These are phyloP conservation scores for Rusavskia elegans DNA, from an alignment of 495 filamentous ascomycete species.

Conservation along the genomic window DNA sequence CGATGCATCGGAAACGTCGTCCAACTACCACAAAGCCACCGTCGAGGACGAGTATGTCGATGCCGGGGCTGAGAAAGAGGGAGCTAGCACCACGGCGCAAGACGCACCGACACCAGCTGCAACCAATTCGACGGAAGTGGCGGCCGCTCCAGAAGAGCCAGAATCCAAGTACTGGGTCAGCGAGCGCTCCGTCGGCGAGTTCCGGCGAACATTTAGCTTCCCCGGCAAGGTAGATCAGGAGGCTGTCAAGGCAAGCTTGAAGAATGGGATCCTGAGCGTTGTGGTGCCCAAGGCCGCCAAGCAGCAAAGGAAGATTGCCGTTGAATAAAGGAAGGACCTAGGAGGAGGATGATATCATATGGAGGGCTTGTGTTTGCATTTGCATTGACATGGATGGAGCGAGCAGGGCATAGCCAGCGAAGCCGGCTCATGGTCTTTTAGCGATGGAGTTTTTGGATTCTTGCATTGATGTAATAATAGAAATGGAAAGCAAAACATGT, in stretches of 20 bases:
- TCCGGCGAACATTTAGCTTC: constrained; percentile 68
- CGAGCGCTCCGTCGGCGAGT: constrained; percentile 69
- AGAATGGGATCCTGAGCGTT: constrained; percentile 58
- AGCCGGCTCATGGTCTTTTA: too few species aligned
- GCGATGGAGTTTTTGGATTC: too few species aligned
- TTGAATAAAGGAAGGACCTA: constrained; percentile 27
- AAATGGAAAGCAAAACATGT: too few species aligned
- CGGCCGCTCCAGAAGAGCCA: constrained; percentile 11
- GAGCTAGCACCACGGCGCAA: not conserved
- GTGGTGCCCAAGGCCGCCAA: constrained; percentile 59
- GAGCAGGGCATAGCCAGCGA: not conserved
- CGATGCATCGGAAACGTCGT: constrained; percentile 15
- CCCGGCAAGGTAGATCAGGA: constrained; percentile 61
- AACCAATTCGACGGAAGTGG: not conserved
- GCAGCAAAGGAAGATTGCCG: constrained; percentile 34
- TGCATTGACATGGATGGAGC: not conserved
- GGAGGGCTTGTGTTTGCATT: too few species aligned
- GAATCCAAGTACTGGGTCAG: constrained; percentile 56
- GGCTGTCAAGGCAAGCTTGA: constrained; percentile 53
- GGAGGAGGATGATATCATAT: too few species aligned
- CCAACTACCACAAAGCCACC: constrained; percentile 35
- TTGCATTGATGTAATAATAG: too few species aligned
- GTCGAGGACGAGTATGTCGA: constrained; percentile 44
- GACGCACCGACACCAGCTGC: not conserved
- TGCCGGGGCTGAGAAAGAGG: constrained; percentile 9